Base-by-base conservation (phyloP, 2,329 filamentous ascomycete species). In the Diaporthe longicolla region DNA sequence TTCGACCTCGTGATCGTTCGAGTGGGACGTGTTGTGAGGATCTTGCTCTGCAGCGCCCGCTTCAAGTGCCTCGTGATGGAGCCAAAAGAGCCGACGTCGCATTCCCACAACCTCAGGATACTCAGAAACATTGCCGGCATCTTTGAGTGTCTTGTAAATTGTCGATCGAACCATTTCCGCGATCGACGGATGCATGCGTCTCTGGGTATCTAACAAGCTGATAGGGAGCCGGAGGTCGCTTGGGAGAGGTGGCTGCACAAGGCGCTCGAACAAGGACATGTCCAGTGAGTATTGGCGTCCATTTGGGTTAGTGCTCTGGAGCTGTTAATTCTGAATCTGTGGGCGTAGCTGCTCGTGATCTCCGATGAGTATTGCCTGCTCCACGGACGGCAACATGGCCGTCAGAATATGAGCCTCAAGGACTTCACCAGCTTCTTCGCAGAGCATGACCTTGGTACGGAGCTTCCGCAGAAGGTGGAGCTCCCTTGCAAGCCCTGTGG, bases 351-450 rank as follows among this genome's bases (percentile, higher is more conserved):
- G 91, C 26, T 86, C 82, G 73, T 92, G 90, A 77, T 93, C 91
- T 0, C 91, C 91, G 52, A 93, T 92, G 19, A 90, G 84, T 24
- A 93, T 89, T 8, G 85, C 82, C 73, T 94, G 91, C 78, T 93
- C 86, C 0, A 92, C 79, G 0, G 86, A 86, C 0, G 91, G 90
- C 0, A 92, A 82, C 5, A 93, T 79, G 0, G 91, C 86, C 0
- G 89, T 89, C 1, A 93, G 79, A 3, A 89, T 82, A 74, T 93
- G 91, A 0, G 89, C 85, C 79, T 94, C 92, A 43, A 93, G 83
- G 0, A 94, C 89, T 75, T 94, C 92, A 0, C 88, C 92, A 1
- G 92, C 92, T 78, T 94, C 92, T 79, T 94, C 92, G 45, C 89
- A 92, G 0, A 94, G 79, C 21, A 94, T 79, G 0, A 93, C 87